phyloP scores from a whole-genome alignment of 805 yeast species.

The Cyberlindnera subsufficiens region DNA sequence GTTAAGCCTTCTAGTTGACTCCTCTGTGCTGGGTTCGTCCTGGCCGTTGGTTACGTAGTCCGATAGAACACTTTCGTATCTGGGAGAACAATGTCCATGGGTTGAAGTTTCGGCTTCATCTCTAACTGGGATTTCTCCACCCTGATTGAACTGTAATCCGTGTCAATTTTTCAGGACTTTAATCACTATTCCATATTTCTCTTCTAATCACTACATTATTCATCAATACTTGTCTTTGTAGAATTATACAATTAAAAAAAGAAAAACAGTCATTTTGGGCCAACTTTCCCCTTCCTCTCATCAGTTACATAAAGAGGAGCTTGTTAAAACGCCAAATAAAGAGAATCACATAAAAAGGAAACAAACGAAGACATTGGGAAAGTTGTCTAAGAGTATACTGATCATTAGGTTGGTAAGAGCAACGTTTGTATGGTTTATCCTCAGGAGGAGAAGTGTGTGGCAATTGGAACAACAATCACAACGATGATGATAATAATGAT shows the following conservation, averaged over 20 bases:
- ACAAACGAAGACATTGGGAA: no score
- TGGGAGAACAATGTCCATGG: conserved; percentile 20
- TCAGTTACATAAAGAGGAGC: no score
- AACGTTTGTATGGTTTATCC: no score
- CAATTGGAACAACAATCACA: conserved; percentile 49
- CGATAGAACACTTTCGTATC: conserved; percentile 25
- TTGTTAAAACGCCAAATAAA: no score
- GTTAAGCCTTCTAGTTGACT: conserved; percentile 23
- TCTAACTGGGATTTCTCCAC: conserved; percentile 18
- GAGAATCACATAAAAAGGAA: no score
- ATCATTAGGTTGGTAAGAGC: no score
- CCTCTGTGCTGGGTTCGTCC: conserved; percentile 26
- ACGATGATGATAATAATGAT: conserved; percentile 61
- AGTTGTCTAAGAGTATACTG: no score
- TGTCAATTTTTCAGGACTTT: conserved; percentile 20
- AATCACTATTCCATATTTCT: conserved; percentile 24
- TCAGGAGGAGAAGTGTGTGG: conserved; percentile 5
- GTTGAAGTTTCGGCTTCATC: not conserved
- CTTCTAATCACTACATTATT: not conserved
- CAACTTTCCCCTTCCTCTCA: not conserved
- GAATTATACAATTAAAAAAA: not conserved
- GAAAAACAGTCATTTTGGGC: not conserved
- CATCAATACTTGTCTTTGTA: not conserved
- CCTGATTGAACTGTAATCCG: conserved; percentile 20
- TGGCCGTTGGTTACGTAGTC: conserved; percentile 22